phyloP scores from a whole-genome alignment of 192 early-diverging fungal species.

The Dissophora globulifera region DNA sequence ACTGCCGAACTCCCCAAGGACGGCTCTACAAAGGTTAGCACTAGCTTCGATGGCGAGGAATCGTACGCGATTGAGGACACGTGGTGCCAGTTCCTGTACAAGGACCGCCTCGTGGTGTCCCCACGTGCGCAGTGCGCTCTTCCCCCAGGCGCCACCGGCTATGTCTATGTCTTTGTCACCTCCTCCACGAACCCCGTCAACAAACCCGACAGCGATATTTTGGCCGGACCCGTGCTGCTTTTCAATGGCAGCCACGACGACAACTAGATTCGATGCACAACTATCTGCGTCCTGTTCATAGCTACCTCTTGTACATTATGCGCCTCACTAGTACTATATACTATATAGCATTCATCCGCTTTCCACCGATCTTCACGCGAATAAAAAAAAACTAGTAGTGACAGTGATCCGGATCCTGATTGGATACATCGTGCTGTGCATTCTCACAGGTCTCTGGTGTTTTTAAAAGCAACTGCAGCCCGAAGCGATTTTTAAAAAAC shows the following conservation, averaged over 20 bases:
- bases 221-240: conserved; percentile 29
- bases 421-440: no score
- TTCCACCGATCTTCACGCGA: no score
- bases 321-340: no score
- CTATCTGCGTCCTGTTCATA: no score
- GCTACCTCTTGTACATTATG: no score
- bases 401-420: no score
- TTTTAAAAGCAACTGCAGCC: no score
- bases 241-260: conserved; percentile 19
- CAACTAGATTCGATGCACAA: conserved; percentile 1
- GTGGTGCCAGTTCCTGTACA: conserved; percentile 38
- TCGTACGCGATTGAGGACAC: background rate
- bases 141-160: conserved; percentile 7
- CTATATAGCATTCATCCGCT: no score
- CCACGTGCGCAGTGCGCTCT: conserved; percentile 13
- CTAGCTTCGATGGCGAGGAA: background rate
- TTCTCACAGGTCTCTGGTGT: no score
- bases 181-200: conserved; percentile 4
- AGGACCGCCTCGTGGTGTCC: background rate
- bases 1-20: conserved; percentile 11
- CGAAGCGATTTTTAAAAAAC: no score
- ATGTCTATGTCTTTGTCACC: conserved; percentile 27
- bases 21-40: conserved; percentile 6
- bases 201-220: conserved; percentile 3
- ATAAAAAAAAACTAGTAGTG: no score